Base-by-base conservation (phyloP, 441 rosid genomes). In the Erodium texanum region DNA sequence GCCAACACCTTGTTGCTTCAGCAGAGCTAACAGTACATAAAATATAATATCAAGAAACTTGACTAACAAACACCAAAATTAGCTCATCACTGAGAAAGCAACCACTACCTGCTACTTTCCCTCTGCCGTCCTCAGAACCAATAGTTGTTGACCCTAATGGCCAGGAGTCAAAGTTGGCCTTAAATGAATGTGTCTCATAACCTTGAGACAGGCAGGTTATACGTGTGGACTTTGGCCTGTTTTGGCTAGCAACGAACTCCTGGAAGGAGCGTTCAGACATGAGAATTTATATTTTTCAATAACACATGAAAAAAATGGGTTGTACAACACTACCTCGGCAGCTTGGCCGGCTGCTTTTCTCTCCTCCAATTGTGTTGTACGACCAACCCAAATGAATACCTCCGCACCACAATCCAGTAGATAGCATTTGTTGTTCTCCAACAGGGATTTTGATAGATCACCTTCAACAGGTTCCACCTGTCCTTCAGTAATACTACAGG, bases 1-100 rank as follows among this genome's bases (percentile, higher is more conserved):
- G 74, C 93, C 98, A 67, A 80, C 83, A 77, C 97, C 99, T 90
- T 93, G 96, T 79, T 96, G 99, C 91, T 96, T 96, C 84, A 96
- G 78, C 77, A 93, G 75, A 73, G 99, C 98, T 96, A 84, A 23
- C 69, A 78, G 71, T 67, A 66, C 4, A 73, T 18, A 45, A 69
- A 79, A 58, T 24, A 50, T 8, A 68, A 68, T 65, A 62, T 63
- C 77, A 73, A 88, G 74, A 56, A 65, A 79, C 19, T 61, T 62
- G 16, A 63, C 66, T 7, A 70, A 11, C 66, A 74, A 52, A 70
- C 9, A 45, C 15, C 23, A 43, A 74, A 62, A 48, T 73, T 18
- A 58, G 66, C 24, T 66, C 32, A 70, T 67, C 69, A 72, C 38
- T 68, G 24, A 65, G 41, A 27, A 69, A 70, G 66, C 34, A 20